Evolutionary conservation across 208 protist species (phyloP).

Genomic region (Blastocrithidia nonstop): DNA sequence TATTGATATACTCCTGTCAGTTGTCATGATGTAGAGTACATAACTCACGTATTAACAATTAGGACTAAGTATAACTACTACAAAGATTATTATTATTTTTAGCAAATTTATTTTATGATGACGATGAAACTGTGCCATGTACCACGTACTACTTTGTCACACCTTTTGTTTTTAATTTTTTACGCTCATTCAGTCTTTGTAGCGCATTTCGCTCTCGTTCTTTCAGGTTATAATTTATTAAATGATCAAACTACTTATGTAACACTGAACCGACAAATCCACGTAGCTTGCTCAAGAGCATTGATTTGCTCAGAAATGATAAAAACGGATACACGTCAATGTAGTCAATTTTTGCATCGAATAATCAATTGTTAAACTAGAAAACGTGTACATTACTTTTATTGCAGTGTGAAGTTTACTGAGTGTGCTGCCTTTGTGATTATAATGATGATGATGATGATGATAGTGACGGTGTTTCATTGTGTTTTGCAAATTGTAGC

Average conservation of each 20-base stretch:
- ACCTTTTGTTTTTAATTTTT: too few relatives aligned
- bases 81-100: constrained; percentile 1
- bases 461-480: not conserved
- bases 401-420: not conserved
- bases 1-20: too few relatives aligned
- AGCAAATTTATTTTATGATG: not conserved
- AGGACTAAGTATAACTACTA: too few relatives aligned
- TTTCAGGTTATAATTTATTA: too few relatives aligned
- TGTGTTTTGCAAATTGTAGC: not conserved
- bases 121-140: too few relatives aligned
- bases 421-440: not conserved
- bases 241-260: too few relatives aligned
- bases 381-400: constrained; percentile 3
- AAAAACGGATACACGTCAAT: constrained; percentile 53
- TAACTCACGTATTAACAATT: too few relatives aligned
- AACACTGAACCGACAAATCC: constrained; percentile 20
- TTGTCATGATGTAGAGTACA: too few relatives aligned
- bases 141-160: too few relatives aligned
- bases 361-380: constrained; percentile 39
- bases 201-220: too few relatives aligned
- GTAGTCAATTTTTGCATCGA: constrained; percentile 52
- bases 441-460: not conserved
- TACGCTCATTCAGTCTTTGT: too few relatives aligned
- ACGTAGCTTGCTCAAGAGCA: constrained; percentile 55
- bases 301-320: constrained; percentile 32